phyloP scores from a whole-genome alignment of 2,329 filamentous ascomycete species.

The Scedosporium apiospermum region DNA sequence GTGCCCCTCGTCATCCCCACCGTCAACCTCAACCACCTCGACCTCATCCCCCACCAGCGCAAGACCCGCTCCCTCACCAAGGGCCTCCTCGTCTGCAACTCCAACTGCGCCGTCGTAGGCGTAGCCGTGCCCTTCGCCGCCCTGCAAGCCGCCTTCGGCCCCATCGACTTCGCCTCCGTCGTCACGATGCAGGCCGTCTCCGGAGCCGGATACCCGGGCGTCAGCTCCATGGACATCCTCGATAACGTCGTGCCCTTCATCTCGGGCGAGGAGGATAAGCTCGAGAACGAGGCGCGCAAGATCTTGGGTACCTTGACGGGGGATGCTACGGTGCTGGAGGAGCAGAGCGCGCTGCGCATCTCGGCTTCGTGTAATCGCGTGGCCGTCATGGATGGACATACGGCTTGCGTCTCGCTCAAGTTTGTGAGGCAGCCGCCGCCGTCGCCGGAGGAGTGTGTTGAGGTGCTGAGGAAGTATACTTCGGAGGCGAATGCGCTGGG shows the following conservation, averaged over 20 bases:
- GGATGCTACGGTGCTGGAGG: slow-evolving; percentile 63
- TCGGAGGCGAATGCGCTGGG: slow-evolving; percentile 75
- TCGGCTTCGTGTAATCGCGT: slow-evolving; percentile 89
- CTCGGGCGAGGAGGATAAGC: slow-evolving; percentile 87
- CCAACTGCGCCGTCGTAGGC: slow-evolving; percentile 94
- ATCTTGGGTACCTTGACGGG: slow-evolving; percentile 72
- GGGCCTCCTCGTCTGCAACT: slow-evolving; percentile 95
- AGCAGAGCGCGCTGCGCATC: slow-evolving; percentile 65
- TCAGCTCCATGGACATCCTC: slow-evolving; percentile 88
- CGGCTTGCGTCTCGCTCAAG: slow-evolving; percentile 79
- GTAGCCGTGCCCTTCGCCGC: slow-evolving; percentile 92
- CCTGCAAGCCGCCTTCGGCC: slow-evolving; percentile 76
- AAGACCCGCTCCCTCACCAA: slow-evolving; percentile 62
- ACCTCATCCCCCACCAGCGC: slow-evolving; percentile 82
- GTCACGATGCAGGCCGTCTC: slow-evolving; percentile 94
- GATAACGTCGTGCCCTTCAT: slow-evolving; percentile 97
- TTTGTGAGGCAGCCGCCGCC: slow-evolving; percentile 72
- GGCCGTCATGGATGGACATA: slow-evolving; percentile 90
- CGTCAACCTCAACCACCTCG: slow-evolving; percentile 81
- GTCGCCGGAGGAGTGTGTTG: slow-evolving; percentile 63
- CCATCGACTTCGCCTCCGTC: slow-evolving; percentile 64
- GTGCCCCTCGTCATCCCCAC: slow-evolving; percentile 92
- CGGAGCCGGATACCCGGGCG: slow-evolving; percentile 82
- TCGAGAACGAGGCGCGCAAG: slow-evolving; percentile 90
- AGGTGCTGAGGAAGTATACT: slow-evolving; percentile 70